Evolutionary conservation across 768 basidiomycete genomes (phyloP), one percentile per base, ranked within the genome.

Genomic region (Gymnopilus junonius): DNA sequence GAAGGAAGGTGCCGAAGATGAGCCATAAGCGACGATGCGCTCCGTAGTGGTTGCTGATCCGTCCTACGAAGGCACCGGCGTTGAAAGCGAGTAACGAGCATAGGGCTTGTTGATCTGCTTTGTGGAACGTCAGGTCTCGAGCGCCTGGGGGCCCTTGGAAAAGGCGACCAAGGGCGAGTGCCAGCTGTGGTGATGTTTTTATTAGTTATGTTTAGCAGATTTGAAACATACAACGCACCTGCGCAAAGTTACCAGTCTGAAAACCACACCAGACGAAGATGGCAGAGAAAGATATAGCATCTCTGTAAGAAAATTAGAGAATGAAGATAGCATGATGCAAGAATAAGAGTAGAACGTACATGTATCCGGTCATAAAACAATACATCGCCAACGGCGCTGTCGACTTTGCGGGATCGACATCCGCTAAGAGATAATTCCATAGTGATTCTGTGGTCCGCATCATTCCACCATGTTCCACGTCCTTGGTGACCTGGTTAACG

Each of bases 211-310:
- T n/a, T 31, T 37, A 45, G 25, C 34, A 37, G 57, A 11, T 55
- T 27, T 58, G 12, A 40, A 11, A 20, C 37, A 39, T 29, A 55
- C 23, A 23, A 67, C 76, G 60, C 68, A 89, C 88, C 79, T 90
- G 88, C 10, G 86, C 81, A 66, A 86, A 86, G 71, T 92, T 92
- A 55, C 90, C 92, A 0, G 92, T 93, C 74, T 94, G 92, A 75
- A 93, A 94, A 14, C 89, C 92, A 73, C 89, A 91, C 91, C 93
- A 94, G 12, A 94, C 86, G 73, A 87, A 94, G 50, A 92, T 79
- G 2, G 93, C 89, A 45, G 90, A 86, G 78, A 94, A 94, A 3
- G 86, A 87, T 29, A 93, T 79, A 1, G 85, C 84, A 69, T 91
- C 89, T 14, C 91, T 93, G 32, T 42, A 21, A 23, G n/a, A 61